Evolutionary conservation across 495 filamentous ascomycete species (phyloP).

Genomic region (Talaromyces trachyspermus): DNA sequence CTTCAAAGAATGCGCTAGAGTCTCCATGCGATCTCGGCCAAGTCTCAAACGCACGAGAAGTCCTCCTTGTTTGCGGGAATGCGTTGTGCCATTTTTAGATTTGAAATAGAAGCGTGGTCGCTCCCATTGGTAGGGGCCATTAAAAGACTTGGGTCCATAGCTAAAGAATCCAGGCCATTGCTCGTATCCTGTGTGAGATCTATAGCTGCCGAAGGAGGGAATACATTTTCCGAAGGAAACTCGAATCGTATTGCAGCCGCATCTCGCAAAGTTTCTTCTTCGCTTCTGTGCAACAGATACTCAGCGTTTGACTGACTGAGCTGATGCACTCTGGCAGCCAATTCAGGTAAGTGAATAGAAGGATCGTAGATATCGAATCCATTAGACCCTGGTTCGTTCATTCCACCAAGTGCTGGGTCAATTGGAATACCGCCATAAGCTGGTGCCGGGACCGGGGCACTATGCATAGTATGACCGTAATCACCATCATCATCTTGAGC

Average conservation of each 20-base stretch:
- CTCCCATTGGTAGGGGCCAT: background rate
- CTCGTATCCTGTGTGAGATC: constrained; percentile 3
- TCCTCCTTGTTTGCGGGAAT: background rate
- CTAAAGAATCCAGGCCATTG: background rate
- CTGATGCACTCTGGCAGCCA: constrained; percentile 5
- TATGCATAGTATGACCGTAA: constrained; percentile 18
- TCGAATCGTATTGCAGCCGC: constrained; percentile 7
- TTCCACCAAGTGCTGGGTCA: constrained; percentile 38
- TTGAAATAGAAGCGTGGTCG: background rate
- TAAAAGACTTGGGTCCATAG: background rate
- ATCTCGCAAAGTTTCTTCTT: constrained; percentile 2
- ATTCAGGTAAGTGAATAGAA: background rate
- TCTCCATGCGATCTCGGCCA: background rate
- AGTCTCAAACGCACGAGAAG: background rate
- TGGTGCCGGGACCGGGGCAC: constrained; percentile 7
- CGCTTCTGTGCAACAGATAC: background rate
- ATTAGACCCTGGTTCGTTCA: background rate
- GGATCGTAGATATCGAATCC: constrained; percentile 1
- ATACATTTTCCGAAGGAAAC: background rate
- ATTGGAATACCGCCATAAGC: constrained; percentile 36
- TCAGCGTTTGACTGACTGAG: constrained; percentile 3
- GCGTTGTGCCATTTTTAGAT: background rate
- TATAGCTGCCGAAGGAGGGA: background rate
- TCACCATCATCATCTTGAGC: constrained; percentile 27
- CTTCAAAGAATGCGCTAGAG: background rate